Percentiles rank a stretch among this genome's conserved stretches.
phyloP scores from a whole-genome alignment of 2,329 filamentous ascomycete species.

The Aspergillus fischeri region DNA sequence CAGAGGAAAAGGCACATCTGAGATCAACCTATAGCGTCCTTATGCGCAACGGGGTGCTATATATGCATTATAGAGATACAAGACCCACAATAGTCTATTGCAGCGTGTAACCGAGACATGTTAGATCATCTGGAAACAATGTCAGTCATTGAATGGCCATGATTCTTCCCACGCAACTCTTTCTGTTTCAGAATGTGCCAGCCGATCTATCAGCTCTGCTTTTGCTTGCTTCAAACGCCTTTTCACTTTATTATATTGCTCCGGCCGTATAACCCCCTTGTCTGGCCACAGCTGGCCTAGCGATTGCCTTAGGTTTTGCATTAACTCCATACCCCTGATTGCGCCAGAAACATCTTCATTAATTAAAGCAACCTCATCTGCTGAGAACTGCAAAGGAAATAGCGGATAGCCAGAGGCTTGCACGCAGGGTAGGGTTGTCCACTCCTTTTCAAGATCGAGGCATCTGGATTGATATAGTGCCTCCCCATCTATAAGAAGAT shows the following conservation, averaged over 20 bases:
- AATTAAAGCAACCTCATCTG: conserved; percentile 6
- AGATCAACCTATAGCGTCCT: neutral
- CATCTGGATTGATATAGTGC: no score
- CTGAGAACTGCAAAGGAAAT: conserved; percentile 9
- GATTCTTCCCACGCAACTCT: conserved; percentile 8
- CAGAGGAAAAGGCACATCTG: neutral
- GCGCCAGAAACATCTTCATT: conserved; percentile 7
- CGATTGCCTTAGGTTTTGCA: neutral
- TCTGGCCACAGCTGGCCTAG: neutral
- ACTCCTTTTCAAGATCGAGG: no score
- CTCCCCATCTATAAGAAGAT: no score
- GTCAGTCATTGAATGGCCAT: conserved; percentile 30
- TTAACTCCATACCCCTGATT: conserved; percentile 9
- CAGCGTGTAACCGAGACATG: neutral
- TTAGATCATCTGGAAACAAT: no score
- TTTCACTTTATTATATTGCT: conserved; percentile 10
- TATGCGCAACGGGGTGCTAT: neutral
- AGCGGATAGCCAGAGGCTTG: neutral
- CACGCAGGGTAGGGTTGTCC: no score
- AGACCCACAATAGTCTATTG: neutral
- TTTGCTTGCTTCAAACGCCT: conserved; percentile 9
- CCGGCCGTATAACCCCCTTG: neutral
- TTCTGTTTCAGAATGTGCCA: conserved; percentile 10
- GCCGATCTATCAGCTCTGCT: conserved; percentile 6
- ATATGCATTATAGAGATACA: neutral